Percentiles rank a stretch among this genome's conserved stretches.
Conservation (phyloP, 2,329 filamentous ascomycete species). For the Trichoderma afroharzianum region DNA sequence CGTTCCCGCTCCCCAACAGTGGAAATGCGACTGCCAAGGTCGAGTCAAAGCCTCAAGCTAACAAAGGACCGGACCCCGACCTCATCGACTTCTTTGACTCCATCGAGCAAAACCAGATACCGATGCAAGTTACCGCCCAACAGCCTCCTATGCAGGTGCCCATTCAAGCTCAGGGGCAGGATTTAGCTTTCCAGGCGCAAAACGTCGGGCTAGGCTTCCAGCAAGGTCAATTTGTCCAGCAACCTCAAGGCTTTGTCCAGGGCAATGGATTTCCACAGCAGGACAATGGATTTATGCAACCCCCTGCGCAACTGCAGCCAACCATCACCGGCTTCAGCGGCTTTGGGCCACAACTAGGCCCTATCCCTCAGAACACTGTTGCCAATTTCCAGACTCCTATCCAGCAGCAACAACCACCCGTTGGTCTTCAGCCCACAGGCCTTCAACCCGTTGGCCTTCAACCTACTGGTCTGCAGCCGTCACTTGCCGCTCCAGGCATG, state of each 20-base stretch:
- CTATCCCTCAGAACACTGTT: constrained; percentile 57
- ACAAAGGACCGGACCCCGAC: constrained; percentile 68
- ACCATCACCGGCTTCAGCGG: constrained; percentile 73
- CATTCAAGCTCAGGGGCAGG: constrained; percentile 31
- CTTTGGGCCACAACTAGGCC: constrained; percentile 64
- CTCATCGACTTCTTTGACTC: constrained; percentile 94
- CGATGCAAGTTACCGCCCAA: constrained; percentile 51
- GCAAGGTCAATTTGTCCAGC: constrained; percentile 24
- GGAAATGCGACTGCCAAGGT: constrained; percentile 19
- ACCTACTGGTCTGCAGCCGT: constrained; percentile 39
- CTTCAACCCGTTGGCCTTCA: constrained; percentile 30
- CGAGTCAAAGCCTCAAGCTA: constrained; percentile 44
- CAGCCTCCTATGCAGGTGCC: constrained; percentile 23
- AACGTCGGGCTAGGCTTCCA: constrained; percentile 33
- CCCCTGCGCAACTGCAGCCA: constrained; percentile 43
- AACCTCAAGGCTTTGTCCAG: constrained; percentile 26
- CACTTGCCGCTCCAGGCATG: constrained; percentile 48
- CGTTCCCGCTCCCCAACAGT: constrained; percentile 39
- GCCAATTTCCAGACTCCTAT: constrained; percentile 45
- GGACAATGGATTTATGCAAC: constrained; percentile 31
- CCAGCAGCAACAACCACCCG: constrained; percentile 22
- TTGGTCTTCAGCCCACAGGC: constrained; percentile 40
- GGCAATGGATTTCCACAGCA: constrained; percentile 35
- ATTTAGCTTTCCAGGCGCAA: constrained; percentile 37
- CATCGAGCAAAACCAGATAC: constrained; percentile 83